phyloP scores from a whole-genome alignment of 306 rosid genomes.

The Begonia fuchsioides region DNA sequence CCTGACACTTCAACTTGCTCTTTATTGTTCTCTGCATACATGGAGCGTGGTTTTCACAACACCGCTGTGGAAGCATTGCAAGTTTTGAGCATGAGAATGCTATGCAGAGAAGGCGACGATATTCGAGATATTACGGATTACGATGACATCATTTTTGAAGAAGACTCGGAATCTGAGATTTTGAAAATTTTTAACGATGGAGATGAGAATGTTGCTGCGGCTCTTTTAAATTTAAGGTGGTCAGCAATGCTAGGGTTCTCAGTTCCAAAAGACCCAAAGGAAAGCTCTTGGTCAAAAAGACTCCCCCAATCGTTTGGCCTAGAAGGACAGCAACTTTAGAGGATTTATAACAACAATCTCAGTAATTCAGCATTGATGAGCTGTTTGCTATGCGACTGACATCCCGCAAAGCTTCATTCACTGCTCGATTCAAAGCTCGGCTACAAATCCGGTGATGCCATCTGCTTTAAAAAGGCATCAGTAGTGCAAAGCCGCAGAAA shows the following conservation, averaged over 20 bases:
- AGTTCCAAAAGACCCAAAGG: constrained; percentile 32
- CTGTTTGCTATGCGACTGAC: too few relatives aligned
- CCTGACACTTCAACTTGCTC: constrained; percentile 55
- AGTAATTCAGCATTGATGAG: too few relatives aligned
- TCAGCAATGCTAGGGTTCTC: constrained; percentile 49
- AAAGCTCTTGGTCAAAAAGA: constrained; percentile 57
- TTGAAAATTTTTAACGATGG: constrained; percentile 34
- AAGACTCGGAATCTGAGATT: constrained; percentile 38
- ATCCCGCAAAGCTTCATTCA: too few relatives aligned
- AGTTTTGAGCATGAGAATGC: constrained; percentile 47
- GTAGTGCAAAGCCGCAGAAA: too few relatives aligned
- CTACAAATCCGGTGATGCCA: too few relatives aligned
- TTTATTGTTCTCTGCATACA: constrained; percentile 52
- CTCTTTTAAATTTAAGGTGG: constrained; percentile 69
- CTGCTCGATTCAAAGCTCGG: too few relatives aligned
- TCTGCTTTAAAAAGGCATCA: too few relatives aligned
- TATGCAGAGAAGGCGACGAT: constrained; percentile 24
- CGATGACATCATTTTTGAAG: constrained; percentile 36
- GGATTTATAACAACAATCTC: too few relatives aligned
- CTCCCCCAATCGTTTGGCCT: constrained; percentile 16
- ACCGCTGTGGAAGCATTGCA: constrained; percentile 63
- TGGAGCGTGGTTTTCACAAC: constrained; percentile 32
- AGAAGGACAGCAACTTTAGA: too few relatives aligned
- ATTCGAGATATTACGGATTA: constrained; percentile 14
- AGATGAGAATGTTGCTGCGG: constrained; percentile 34